These are phyloP conservation scores for Nematocida displodere DNA, from an alignment of 371 early-diverging fungal genomes.

Conservation along the genomic window DNA sequence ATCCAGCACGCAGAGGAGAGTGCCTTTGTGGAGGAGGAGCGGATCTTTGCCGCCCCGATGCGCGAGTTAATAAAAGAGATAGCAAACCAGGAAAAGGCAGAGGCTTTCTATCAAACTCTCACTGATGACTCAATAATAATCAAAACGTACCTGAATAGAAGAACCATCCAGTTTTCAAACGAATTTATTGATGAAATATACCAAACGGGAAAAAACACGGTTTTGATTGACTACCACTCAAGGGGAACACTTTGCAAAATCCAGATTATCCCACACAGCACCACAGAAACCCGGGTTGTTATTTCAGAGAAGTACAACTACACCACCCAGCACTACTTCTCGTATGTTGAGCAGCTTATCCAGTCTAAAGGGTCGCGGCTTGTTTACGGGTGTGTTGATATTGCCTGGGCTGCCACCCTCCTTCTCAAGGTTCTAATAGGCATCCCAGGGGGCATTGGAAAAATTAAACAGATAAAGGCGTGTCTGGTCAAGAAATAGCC, in stretches of 20 bases:
- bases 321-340: slow-evolving; percentile 46
- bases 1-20: slow-evolving; percentile 21
- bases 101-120: slow-evolving; percentile 23
- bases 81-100: neutral
- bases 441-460: no score
- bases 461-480: no score
- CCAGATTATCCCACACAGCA: neutral
- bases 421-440: no score
- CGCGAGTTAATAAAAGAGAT: slow-evolving; percentile 2
- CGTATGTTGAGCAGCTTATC: neutral
- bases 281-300: neutral
- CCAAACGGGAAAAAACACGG: neutral
- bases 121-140: slow-evolving; percentile 16
- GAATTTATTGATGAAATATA: slow-evolving; percentile 50
- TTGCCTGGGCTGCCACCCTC: neutral
- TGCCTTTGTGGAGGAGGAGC: slow-evolving; percentile 14
- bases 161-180: slow-evolving; percentile 48
- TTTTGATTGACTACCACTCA: slow-evolving; percentile 43
- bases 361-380: neutral
- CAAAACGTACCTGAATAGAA: slow-evolving; percentile 38
- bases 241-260: slow-evolving; percentile 43
- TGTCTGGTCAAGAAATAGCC: no score
- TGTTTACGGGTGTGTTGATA: neutral
- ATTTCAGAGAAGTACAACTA: slow-evolving; percentile 51
- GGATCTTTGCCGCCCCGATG: slow-evolving; percentile 21